A percentile compares a stretch with the other conserved stretches of the same genome.
Conservation (phyloP, 2,329 filamentous ascomycete species). For the Talaromyces pinophilus region DNA sequence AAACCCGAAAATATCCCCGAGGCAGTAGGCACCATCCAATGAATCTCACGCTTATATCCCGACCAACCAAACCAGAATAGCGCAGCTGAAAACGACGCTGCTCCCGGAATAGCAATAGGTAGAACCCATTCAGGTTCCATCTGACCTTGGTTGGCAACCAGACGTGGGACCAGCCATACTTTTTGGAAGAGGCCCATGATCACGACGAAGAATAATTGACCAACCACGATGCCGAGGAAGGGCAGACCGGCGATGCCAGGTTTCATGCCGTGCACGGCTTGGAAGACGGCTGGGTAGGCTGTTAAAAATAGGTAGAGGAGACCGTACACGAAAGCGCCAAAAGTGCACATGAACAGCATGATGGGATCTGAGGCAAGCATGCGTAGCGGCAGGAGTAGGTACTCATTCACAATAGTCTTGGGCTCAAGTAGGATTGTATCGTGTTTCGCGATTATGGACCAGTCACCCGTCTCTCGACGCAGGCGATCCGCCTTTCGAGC, state of each 20-base stretch:
- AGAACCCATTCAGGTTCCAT: slow-evolving; percentile 53
- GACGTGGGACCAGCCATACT: slow-evolving; percentile 35
- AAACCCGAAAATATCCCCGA: slow-evolving; percentile 63
- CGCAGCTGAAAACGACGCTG: slow-evolving; percentile 55
- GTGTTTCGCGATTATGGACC: slow-evolving; percentile 36
- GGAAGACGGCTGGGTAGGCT: slow-evolving; percentile 55
- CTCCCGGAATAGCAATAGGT: slow-evolving; percentile 58
- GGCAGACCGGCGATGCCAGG: slow-evolving; percentile 50
- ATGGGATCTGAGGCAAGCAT: slow-evolving; percentile 60
- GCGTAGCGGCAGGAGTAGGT: slow-evolving; percentile 53
- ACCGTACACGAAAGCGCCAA: slow-evolving; percentile 52
- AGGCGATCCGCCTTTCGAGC: slow-evolving; percentile 42
- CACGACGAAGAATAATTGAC: slow-evolving; percentile 39
- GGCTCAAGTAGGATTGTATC: slow-evolving; percentile 36
- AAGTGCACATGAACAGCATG: slow-evolving; percentile 51
- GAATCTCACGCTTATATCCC: slow-evolving; percentile 49
- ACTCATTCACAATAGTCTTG: slow-evolving; percentile 40
- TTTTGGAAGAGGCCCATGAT: slow-evolving; percentile 48
- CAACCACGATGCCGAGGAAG: slow-evolving; percentile 53
- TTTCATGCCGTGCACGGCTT: slow-evolving; percentile 50
- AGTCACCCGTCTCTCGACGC: slow-evolving; percentile 47
- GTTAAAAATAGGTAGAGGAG: slow-evolving; percentile 53
- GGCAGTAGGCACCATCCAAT: slow-evolving; percentile 60
- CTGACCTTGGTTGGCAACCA: slow-evolving; percentile 44
- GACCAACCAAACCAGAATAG: slow-evolving; percentile 65